These are phyloP conservation scores for Talaromyces thailandensis DNA, from an alignment of 495 filamentous ascomycete genomes.

Conservation along the genomic window DNA sequence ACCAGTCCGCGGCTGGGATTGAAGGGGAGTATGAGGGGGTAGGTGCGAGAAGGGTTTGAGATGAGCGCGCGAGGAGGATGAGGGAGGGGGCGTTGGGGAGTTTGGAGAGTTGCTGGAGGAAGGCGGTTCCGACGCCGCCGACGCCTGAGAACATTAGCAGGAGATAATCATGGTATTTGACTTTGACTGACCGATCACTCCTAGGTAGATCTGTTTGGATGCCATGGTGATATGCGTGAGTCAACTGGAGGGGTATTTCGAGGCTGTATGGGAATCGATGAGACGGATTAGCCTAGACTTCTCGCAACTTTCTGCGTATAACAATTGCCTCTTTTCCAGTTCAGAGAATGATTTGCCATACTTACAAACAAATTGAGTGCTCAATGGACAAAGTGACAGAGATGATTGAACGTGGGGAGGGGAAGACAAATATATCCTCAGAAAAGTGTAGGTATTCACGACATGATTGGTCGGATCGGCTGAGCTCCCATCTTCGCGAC, in stretches of 20 bases:
- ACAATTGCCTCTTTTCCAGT: not conserved
- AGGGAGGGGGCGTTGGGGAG: conserved; percentile 58
- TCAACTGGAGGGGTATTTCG: not conserved
- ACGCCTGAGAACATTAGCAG: conserved; percentile 48
- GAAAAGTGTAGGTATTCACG: not conserved
- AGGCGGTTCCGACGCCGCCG: conserved; percentile 86
- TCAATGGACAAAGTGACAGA: not conserved
- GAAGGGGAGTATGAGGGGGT: conserved; percentile 32
- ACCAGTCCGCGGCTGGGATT: conserved; percentile 44
- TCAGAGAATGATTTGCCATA: not conserved
- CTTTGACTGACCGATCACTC: conserved; percentile 29
- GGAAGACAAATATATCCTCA: not conserved
- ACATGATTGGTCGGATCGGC: not conserved
- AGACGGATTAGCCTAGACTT: not conserved
- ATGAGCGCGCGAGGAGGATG: conserved; percentile 71
- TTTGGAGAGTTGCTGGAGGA: conserved; percentile 70
- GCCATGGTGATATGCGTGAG: conserved; percentile 18
- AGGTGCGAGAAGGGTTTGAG: conserved; percentile 60
- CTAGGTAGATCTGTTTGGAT: conserved; percentile 35
- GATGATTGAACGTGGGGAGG: not conserved
- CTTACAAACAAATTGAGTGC: not conserved
- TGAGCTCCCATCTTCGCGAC: not conserved
- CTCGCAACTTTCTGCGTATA: not conserved
- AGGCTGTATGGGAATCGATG: not conserved
- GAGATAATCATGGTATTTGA: not conserved